Conservation (phyloP, 768 basidiomycete genomes). For the Phylloporus scabripes region DNA sequence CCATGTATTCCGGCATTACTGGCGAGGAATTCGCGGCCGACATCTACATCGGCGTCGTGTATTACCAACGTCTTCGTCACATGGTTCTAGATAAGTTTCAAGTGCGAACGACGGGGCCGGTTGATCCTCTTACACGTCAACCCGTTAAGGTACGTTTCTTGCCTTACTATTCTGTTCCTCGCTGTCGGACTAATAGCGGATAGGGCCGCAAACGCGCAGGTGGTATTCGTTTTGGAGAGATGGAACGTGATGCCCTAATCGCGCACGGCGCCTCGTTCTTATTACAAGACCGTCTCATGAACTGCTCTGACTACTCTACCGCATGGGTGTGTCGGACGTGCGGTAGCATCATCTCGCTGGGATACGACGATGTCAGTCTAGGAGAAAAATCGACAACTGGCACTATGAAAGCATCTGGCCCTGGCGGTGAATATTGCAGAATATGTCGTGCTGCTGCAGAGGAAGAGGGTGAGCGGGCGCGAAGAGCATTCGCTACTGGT, state of each 20-base stretch:
- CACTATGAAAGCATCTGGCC: conserved; percentile 55
- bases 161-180: neutral
- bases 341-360: conserved; percentile 91
- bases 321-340: conserved; percentile 98
- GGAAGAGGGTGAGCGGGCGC: conserved; percentile 55
- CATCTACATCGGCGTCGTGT: conserved; percentile 97
- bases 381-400: conserved; percentile 54
- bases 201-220: conserved; percentile 97
- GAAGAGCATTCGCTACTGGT: conserved; percentile 55
- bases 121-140: conserved; percentile 92
- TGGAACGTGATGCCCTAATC: conserved; percentile 98
- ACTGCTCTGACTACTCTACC: conserved; percentile 99
- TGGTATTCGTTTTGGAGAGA: conserved; percentile 99
- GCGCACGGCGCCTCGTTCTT: conserved; percentile 99
- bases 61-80: conserved; percentile 97
- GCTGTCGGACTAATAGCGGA: conserved; percentile 4
- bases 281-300: conserved; percentile 97
- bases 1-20: conserved; percentile 99
- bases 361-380: conserved; percentile 83
- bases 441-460: conserved; percentile 77
- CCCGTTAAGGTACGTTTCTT: conserved; percentile 78
- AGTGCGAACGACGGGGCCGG: conserved; percentile 96
- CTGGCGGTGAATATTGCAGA: conserved; percentile 91
- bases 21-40: conserved; percentile 98
- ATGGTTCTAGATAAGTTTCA: conserved; percentile 99